Conservation (phyloP, 768 basidiomycete genomes). For the Melanogaster broomeanus region DNA sequence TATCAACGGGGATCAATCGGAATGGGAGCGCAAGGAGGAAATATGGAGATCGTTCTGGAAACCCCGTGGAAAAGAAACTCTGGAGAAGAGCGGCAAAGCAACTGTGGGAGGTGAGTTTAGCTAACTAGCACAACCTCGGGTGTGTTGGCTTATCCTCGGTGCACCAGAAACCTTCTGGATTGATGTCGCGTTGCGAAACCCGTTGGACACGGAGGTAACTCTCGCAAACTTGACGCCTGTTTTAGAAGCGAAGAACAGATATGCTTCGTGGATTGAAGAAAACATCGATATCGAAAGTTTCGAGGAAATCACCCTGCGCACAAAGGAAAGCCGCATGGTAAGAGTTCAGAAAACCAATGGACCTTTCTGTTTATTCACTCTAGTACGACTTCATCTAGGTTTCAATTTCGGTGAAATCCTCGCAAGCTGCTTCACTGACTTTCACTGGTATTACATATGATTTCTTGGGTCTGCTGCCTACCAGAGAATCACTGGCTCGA, state of each 20-base stretch:
- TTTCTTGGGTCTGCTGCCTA: slow-evolving; percentile 74
- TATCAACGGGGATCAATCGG: slow-evolving; percentile 40
- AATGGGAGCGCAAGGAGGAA: slow-evolving; percentile 69
- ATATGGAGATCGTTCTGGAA: slow-evolving; percentile 66
- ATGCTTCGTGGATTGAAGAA: slow-evolving; percentile 34
- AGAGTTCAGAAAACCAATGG: slow-evolving; percentile 19
- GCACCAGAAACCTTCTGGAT: slow-evolving; percentile 73
- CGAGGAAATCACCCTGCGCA: slow-evolving; percentile 58
- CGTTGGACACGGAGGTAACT: slow-evolving; percentile 72
- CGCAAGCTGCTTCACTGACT: slow-evolving; percentile 49
- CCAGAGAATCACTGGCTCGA: slow-evolving; percentile 61
- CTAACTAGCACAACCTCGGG: not conserved
- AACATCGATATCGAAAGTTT: slow-evolving; percentile 60
- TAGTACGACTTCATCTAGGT: slow-evolving; percentile 41
- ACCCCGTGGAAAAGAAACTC: slow-evolving; percentile 50
- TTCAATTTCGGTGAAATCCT: slow-evolving; percentile 60
- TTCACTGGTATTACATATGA: slow-evolving; percentile 62
- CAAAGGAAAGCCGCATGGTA: slow-evolving; percentile 69
- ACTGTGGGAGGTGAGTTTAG: slow-evolving; percentile 56
- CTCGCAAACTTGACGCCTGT: slow-evolving; percentile 60
- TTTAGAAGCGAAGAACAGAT: slow-evolving; percentile 41
- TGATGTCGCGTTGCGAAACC: slow-evolving; percentile 70
- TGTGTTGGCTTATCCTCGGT: slow-evolving; percentile 1
- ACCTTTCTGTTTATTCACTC: not conserved
- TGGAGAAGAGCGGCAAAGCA: slow-evolving; percentile 59